A percentile compares a stretch with the other conserved stretches of the same genome.
phyloP scores from a whole-genome alignment of 768 basidiomycete genomes.

The Cubamyces sp. region DNA sequence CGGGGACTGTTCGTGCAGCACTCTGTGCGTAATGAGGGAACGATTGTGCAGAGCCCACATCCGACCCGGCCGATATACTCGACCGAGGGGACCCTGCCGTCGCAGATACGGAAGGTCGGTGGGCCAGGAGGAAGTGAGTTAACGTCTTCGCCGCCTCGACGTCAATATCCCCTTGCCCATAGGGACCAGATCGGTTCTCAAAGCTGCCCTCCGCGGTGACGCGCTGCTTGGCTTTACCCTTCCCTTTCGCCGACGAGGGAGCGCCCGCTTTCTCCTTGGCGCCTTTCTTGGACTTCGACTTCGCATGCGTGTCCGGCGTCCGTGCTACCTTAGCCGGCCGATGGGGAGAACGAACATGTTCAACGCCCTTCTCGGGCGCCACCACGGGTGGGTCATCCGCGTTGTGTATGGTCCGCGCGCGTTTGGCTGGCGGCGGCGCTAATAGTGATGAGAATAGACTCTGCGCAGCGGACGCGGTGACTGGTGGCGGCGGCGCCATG shows the following conservation, averaged over 20 bases:
- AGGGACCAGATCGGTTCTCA: constrained; percentile 5
- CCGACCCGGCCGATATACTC: constrained; percentile 69
- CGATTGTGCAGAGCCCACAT: constrained; percentile 63
- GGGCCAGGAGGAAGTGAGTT: constrained; percentile 69
- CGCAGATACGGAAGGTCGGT: constrained; percentile 59
- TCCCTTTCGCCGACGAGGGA: constrained; percentile 15
- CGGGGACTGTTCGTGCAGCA: constrained; percentile 56
- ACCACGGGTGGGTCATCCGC: constrained; percentile 68
- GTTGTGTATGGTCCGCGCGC: constrained; percentile 80
- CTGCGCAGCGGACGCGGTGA: constrained; percentile 48
- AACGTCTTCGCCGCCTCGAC: constrained; percentile 85
- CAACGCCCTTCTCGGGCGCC: constrained; percentile 43
- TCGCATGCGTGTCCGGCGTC: constrained; percentile 20
- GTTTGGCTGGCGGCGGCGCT: constrained; percentile 75
- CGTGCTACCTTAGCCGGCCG: constrained; percentile 31
- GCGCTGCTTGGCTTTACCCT: constrained; percentile 26
- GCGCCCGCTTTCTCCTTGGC: constrained; percentile 28
- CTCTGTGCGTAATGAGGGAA: constrained; percentile 70
- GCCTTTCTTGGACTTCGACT: constrained; percentile 30
- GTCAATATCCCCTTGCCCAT: constrained; percentile 47
- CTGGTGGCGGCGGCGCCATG: constrained; percentile 36
- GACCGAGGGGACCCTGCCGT: constrained; percentile 73
- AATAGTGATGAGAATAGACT: constrained; percentile 77
- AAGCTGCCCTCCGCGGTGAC: constrained; percentile 24
- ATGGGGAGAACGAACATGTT: constrained; percentile 29